A percentile compares a stretch with the other conserved stretches of the same genome.
Conservation (phyloP, 1,284 basidiomycete species). For the Leccinum pallidistipes region DNA sequence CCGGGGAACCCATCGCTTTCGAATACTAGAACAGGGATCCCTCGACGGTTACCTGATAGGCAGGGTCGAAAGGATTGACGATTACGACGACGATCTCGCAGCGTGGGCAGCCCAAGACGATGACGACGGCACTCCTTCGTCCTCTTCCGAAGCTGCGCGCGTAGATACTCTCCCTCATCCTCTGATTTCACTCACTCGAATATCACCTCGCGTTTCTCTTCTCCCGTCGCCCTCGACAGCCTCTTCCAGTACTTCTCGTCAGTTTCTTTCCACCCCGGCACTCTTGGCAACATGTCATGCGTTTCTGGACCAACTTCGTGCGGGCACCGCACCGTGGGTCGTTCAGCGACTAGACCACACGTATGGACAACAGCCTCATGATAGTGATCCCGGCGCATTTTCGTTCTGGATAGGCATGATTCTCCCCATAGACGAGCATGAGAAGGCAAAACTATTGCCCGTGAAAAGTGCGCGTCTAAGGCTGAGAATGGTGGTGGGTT, state of each 20-base stretch:
- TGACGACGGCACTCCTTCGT: conserved; percentile 7
- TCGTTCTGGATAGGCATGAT: conserved; percentile 91
- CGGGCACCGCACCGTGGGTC: conserved; percentile 89
- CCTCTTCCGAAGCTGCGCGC: conserved; percentile 11
- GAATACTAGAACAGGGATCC: conserved; percentile 77
- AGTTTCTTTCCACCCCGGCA: conserved; percentile 56
- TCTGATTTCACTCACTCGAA: conserved; percentile 16
- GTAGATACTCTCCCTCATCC: conserved; percentile 15
- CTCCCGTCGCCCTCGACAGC: conserved; percentile 5
- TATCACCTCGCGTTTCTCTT: conserved; percentile 13
- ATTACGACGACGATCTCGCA: conserved; percentile 46
- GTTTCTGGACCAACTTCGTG: conserved; percentile 80
- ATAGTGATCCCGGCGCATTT: conserved; percentile 65
- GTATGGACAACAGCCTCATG: conserved; percentile 74
- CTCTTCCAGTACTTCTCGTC: conserved; percentile 18
- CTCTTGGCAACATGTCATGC: conserved; percentile 76
- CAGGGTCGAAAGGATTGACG: conserved; percentile 67
- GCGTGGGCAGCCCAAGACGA: conserved; percentile 29
- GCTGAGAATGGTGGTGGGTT: conserved; percentile 83
- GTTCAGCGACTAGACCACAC: conserved; percentile 80
- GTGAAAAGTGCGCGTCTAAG: conserved; percentile 80
- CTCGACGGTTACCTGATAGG: conserved; percentile 91
- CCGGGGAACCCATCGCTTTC: conserved; percentile 82
- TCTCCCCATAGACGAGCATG: conserved; percentile 93
- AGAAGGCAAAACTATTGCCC: conserved; percentile 93